Percentiles rank a stretch among this genome's conserved stretches.
Evolutionary conservation across 192 early-diverging fungal species (phyloP).

Genomic region (Coemansia asiatica): DNA sequence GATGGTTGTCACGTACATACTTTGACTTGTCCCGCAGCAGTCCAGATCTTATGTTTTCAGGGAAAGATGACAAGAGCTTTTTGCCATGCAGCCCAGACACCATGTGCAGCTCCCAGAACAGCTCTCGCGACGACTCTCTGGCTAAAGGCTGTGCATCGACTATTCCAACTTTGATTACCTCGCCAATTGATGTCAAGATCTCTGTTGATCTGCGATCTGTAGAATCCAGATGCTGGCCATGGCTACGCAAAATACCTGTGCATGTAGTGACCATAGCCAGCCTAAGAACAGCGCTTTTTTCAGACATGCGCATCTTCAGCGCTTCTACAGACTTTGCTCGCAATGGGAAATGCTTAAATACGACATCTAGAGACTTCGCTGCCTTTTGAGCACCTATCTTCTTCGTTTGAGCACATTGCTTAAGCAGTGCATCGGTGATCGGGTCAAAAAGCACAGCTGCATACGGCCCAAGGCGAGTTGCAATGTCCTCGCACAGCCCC

Average conservation of each 20-base stretch:
- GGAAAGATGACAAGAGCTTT: conserved; percentile 18
- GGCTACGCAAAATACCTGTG: conserved; percentile 26
- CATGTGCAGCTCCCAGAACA: conserved; percentile 47
- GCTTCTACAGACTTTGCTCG: conserved; percentile 36
- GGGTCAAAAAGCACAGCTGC: conserved; percentile 30
- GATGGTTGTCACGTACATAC: conserved; percentile 11
- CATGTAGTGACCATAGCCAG: conserved; percentile 36
- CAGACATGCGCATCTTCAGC: conserved; percentile 32
- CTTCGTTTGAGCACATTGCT: conserved; percentile 51
- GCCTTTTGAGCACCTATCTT: conserved; percentile 50
- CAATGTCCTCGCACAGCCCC: conserved; percentile 49
- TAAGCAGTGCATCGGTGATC: conserved; percentile 36
- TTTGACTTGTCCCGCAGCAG: conserved; percentile 32
- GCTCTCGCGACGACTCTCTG: conserved; percentile 39
- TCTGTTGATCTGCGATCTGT: conserved; percentile 34
- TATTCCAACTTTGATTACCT: conserved; percentile 20
- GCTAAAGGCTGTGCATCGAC: conserved; percentile 45
- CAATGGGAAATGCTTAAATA: conserved; percentile 40
- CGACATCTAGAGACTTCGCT: conserved; percentile 29
- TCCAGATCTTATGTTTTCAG: conserved; percentile 19
- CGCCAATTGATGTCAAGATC: conserved; percentile 15
- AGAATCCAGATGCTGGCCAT: conserved; percentile 23
- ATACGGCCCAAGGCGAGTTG: conserved; percentile 43
- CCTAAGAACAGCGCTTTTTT: conserved; percentile 46
- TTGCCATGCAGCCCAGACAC: conserved; percentile 24